phyloP scores from a whole-genome alignment of 805 yeast species.

The Sugiyamaella americana region DNA sequence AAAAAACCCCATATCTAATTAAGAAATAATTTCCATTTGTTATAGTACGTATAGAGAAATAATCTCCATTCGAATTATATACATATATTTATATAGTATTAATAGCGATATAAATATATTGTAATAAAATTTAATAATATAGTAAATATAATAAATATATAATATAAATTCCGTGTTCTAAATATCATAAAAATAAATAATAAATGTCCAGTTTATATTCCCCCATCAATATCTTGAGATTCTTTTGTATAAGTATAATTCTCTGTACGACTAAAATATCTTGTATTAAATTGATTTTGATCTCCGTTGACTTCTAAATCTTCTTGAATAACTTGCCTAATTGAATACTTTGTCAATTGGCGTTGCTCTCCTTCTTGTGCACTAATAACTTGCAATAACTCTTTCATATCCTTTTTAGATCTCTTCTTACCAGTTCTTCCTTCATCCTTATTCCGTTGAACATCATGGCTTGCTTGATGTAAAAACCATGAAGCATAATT shows the following conservation, averaged over 20 bases:
- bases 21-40: too few species aligned
- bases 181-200: too few species aligned
- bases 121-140: too few species aligned
- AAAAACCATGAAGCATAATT: constrained; percentile 22
- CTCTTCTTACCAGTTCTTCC: constrained; percentile 19
- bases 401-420: constrained; percentile 14
- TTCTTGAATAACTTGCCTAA: constrained; percentile 11
- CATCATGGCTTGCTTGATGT: constrained; percentile 20
- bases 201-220: not conserved
- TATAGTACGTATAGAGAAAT: too few species aligned
- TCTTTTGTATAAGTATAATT: constrained; percentile 6
- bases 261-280: constrained; percentile 8
- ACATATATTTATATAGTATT: too few species aligned
- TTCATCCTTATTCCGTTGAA: constrained; percentile 16
- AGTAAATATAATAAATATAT: too few species aligned
- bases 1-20: too few species aligned
- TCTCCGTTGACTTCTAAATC: constrained; percentile 13
- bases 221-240: constrained; percentile 7
- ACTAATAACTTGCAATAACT: constrained; percentile 6
- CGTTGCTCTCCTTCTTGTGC: constrained; percentile 8
- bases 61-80: too few species aligned
- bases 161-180: too few species aligned
- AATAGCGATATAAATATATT: too few species aligned
- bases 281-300: constrained; percentile 8
- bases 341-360: constrained; percentile 7